Percentiles rank a stretch among this genome's conserved stretches.
These are phyloP conservation scores for Trichoderma asperellum DNA, from an alignment of 2,329 filamentous ascomycete species.

Conservation along the genomic window DNA sequence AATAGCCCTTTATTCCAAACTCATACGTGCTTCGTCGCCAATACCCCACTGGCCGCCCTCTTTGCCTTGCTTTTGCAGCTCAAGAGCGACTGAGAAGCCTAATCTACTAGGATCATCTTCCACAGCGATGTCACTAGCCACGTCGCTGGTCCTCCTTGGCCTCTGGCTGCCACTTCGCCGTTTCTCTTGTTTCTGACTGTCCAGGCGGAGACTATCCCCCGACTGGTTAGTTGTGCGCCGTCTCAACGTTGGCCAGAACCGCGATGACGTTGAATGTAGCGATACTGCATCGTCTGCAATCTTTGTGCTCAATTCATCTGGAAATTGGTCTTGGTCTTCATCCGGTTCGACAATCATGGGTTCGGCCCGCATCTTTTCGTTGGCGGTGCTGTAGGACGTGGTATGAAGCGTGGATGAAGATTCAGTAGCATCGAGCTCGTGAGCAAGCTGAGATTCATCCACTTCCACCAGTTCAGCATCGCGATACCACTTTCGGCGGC, in stretches of 20 bases:
- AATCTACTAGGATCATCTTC: constrained; percentile 49
- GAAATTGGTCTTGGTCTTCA: constrained; percentile 38
- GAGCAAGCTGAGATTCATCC: constrained; percentile 38
- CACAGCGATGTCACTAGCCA: constrained; percentile 47
- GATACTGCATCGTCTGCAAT: constrained; percentile 50
- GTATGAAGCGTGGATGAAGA: constrained; percentile 35
- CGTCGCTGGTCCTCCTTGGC: constrained; percentile 48
- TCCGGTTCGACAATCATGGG: constrained; percentile 33
- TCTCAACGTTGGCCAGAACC: constrained; percentile 48
- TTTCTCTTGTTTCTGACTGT: constrained; percentile 26
- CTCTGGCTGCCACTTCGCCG: constrained; percentile 42
- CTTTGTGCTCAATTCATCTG: constrained; percentile 38
- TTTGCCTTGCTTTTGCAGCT: constrained; percentile 57
- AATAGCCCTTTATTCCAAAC: constrained; percentile 64
- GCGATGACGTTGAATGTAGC: constrained; percentile 53
- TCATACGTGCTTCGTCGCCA: constrained; percentile 84
- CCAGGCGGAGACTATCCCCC: constrained; percentile 24
- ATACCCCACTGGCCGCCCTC: constrained; percentile 73
- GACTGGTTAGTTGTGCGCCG: constrained; percentile 48
- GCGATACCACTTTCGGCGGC: constrained; percentile 92
- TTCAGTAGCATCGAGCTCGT: constrained; percentile 45
- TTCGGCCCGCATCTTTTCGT: constrained; percentile 45
- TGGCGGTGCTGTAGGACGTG: constrained; percentile 42
- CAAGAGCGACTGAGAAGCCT: constrained; percentile 52
- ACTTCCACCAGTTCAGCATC: constrained; percentile 93